Conservation (phyloP, 202 grass and related monocot species). For the Zoysia matrella region DNA sequence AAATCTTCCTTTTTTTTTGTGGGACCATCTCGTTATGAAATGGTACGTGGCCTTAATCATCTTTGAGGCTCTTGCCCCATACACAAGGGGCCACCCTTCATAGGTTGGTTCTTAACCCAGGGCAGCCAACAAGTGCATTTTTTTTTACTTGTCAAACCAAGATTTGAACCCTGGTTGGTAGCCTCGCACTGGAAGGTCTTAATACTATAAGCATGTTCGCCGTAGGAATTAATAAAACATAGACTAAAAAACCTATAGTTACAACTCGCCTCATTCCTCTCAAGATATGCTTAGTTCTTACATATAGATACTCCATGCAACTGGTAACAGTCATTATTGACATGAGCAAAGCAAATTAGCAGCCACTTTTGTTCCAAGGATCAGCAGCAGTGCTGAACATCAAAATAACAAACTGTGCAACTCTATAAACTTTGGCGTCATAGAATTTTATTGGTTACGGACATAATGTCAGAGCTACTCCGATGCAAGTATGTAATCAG, state of each 20-base stretch:
- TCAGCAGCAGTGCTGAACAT: constrained; percentile 19
- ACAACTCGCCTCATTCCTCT: neutral
- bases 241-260: neutral
- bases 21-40: no score
- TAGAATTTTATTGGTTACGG: constrained; percentile 10
- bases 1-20: no score
- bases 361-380: constrained; percentile 11
- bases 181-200: no score
- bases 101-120: neutral
- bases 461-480: constrained; percentile 7
- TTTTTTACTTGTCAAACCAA: no score
- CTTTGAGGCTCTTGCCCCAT: neutral
- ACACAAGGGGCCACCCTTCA: neutral
- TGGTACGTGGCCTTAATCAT: no score
- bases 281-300: neutral
- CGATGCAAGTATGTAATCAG: constrained; percentile 5
- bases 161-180: no score
- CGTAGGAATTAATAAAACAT: neutral
- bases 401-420: neutral
- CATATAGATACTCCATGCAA: neutral
- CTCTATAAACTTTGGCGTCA: constrained; percentile 17
- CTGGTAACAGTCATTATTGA: neutral
- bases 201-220: no score
- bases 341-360: constrained; percentile 23
- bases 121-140: no score